phyloP scores from a whole-genome alignment of 2,329 filamentous ascomycete genomes.

The Coniochaeta sp. region DNA sequence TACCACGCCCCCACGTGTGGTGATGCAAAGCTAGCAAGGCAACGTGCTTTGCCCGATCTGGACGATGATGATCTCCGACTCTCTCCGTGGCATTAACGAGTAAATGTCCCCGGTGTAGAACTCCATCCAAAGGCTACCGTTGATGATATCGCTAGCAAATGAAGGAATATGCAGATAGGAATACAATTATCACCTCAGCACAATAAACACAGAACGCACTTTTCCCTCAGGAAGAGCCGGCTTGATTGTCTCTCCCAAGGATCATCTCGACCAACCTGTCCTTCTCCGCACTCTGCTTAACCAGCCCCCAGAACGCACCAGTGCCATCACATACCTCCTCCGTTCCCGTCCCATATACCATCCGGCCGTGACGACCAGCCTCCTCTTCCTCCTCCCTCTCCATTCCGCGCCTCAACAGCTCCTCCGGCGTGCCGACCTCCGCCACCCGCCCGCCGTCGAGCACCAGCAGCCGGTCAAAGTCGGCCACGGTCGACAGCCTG shows the following conservation, averaged over 20 bases:
- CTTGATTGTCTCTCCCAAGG: conserved; percentile 8
- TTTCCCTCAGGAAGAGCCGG: not conserved
- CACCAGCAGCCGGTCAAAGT: conserved; percentile 43
- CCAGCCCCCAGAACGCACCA: conserved; percentile 20
- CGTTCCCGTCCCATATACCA: not conserved
- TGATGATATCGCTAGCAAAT: no score
- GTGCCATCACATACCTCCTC: conserved; percentile 10
- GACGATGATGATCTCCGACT: no score
- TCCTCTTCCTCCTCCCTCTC: conserved; percentile 12
- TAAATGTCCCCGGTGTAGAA: no score
- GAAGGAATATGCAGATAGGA: no score
- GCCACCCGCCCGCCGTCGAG: conserved; percentile 39
- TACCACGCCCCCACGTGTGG: no score
- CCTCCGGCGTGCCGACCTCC: conserved; percentile 29
- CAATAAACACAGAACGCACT: no score
- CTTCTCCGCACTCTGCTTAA: conserved; percentile 21
- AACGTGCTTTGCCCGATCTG: no score
- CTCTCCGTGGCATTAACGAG: no score
- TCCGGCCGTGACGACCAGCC: conserved; percentile 25
- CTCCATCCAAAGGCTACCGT: no score
- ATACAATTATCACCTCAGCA: no score
- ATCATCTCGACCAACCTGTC: conserved; percentile 20
- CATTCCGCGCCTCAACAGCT: conserved; percentile 31
- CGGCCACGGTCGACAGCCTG: conserved; percentile 36
- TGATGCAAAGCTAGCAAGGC: no score